A percentile compares a stretch with the other conserved stretches of the same genome.
Evolutionary conservation across 2,329 filamentous ascomycete species (phyloP).

Genomic region (Colletotrichum trifolii): DNA sequence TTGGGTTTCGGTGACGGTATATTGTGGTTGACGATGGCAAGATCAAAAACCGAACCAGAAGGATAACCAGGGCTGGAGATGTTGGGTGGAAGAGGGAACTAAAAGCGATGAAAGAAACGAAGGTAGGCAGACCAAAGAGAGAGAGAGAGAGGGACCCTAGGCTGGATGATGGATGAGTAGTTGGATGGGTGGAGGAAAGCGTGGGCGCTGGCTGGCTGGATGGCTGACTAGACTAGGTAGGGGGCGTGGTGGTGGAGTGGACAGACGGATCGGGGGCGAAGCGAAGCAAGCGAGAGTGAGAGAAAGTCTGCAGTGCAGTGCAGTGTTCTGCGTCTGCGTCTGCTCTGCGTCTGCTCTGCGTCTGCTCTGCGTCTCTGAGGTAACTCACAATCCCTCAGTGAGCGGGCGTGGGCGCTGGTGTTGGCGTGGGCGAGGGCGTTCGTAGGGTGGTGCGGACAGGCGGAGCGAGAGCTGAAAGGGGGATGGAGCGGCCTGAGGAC

Average conservation of each 20-base stretch:
- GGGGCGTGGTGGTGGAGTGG: conserved; percentile 25
- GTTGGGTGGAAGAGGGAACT: conserved; percentile 24
- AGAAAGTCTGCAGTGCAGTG: background rate
- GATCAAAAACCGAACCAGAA: conserved; percentile 6
- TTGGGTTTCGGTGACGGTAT: conserved; percentile 11
- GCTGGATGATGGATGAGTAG: background rate
- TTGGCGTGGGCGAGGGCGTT: conserved; percentile 16
- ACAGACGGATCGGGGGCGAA: conserved; percentile 15
- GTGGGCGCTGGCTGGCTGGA: conserved; percentile 12
- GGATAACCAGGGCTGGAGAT: conserved; percentile 18
- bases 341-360: background rate
- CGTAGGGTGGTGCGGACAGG: conserved; percentile 20
- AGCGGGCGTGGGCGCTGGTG: background rate
- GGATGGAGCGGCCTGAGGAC: background rate
- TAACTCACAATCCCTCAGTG: background rate
- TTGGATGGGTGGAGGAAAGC: conserved; percentile 23
- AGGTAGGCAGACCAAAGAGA: conserved; percentile 26
- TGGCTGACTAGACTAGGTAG: background rate
- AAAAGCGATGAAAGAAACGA: conserved; percentile 30
- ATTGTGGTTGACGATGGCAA: conserved; percentile 11
- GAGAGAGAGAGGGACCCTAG: conserved; percentile 8
- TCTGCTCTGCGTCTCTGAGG: too few species aligned
- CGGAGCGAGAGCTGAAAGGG: conserved; percentile 33
- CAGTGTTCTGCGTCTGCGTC: too few species aligned
- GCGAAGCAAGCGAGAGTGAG: conserved; percentile 28